These are phyloP conservation scores for Cystobasidiaceae sp. DNA, from an alignment of 1,284 basidiomycete genomes.

Conservation along the genomic window DNA sequence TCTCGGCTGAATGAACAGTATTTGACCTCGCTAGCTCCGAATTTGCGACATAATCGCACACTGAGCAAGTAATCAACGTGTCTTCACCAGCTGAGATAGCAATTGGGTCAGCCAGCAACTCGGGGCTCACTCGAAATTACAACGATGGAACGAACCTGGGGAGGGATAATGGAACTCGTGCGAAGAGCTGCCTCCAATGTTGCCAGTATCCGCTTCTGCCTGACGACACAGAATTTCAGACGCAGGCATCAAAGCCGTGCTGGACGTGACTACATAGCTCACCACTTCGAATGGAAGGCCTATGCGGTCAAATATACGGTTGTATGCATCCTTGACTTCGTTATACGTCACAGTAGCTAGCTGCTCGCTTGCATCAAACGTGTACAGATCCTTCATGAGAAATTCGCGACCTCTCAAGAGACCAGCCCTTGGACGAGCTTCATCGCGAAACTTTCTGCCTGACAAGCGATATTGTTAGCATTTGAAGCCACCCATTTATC, in stretches of 20 bases:
- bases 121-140: neutral
- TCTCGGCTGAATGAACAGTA: neutral
- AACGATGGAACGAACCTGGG: conserved; percentile 15
- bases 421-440: conserved; percentile 46
- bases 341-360: conserved; percentile 40
- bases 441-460: conserved; percentile 47
- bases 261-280: neutral
- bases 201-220: conserved; percentile 48
- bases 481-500: neutral
- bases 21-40: conserved; percentile 41
- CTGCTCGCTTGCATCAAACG: conserved; percentile 42
- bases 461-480: neutral
- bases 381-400: conserved; percentile 49
- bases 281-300: conserved; percentile 34
- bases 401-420: conserved; percentile 47
- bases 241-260: neutral
- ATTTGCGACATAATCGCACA: conserved; percentile 46
- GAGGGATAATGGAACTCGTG: conserved; percentile 46
- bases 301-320: conserved; percentile 38
- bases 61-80: conserved; percentile 42
- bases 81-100: conserved; percentile 46
- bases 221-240: neutral
- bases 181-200: conserved; percentile 46
- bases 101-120: neutral
- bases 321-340: conserved; percentile 44